Conservation (phyloP, 345 rosid species). For the Populus davidiana region DNA sequence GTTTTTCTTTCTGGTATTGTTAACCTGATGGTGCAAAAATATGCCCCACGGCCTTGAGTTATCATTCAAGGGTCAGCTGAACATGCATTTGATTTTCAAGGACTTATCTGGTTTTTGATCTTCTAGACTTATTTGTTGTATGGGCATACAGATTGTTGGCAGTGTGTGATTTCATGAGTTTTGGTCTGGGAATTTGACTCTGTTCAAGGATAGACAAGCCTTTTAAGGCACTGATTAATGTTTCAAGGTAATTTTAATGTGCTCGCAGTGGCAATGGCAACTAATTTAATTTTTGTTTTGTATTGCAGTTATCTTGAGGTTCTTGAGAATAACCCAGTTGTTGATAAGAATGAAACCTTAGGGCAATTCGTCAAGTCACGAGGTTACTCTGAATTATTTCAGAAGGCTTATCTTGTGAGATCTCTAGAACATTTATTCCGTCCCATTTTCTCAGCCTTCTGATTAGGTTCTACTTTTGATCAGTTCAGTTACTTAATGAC, state of each 20-base stretch:
- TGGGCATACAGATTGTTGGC: neutral
- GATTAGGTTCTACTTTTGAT: neutral
- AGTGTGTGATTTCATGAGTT: neutral
- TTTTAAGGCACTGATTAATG: too few relatives aligned
- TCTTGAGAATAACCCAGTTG: constrained; percentile 63
- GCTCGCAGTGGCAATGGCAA: neutral
- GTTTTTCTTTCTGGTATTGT: too few relatives aligned
- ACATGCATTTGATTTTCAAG: too few relatives aligned
- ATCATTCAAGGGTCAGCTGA: neutral
- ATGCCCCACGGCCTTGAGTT: neutral
- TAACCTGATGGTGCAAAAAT: neutral
- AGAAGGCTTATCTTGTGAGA: constrained; percentile 81
- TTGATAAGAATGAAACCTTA: constrained; percentile 59
- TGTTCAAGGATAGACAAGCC: neutral
- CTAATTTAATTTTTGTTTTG: neutral
- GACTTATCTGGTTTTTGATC: neutral
- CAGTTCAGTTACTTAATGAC: neutral
- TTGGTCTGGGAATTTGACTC: neutral
- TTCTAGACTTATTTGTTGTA: neutral
- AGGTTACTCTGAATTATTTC: constrained; percentile 80
- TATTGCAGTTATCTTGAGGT: constrained; percentile 52
- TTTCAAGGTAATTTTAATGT: neutral
- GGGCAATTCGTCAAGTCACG: constrained; percentile 59
- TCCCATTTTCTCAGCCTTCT: neutral
- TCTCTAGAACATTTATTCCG: neutral